Conservation (phyloP, 306 rosid genomes). For the Luffa acutangula region DNA sequence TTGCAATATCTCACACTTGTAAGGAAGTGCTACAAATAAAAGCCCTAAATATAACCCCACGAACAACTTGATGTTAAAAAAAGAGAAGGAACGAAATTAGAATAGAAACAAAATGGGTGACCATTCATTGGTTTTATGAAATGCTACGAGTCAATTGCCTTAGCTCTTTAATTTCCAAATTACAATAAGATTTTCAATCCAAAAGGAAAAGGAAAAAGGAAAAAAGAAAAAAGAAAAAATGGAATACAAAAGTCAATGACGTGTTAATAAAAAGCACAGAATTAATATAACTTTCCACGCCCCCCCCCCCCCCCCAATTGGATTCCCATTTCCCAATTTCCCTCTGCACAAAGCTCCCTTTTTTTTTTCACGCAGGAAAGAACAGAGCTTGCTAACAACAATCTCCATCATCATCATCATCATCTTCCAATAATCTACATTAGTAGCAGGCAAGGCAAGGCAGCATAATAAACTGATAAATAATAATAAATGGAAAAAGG, state of each 20-base stretch:
- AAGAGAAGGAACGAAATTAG: neutral
- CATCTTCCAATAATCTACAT: constrained; percentile 29
- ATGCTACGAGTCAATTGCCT: constrained; percentile 7
- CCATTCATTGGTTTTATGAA: neutral
- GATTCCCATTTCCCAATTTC: constrained; percentile 1
- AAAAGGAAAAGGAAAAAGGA: neutral
- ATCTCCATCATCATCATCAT: neutral
- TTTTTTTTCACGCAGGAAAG: neutral
- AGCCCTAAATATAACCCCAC: neutral
- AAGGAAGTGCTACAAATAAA: too few relatives aligned
- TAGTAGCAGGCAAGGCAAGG: constrained; percentile 15
- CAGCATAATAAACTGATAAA: constrained; percentile 6
- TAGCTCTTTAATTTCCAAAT: neutral
- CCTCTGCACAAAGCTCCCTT: neutral
- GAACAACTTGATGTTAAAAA: neutral
- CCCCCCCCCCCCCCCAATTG: neutral
- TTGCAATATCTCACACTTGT: too few relatives aligned
- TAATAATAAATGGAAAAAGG: constrained; percentile 24
- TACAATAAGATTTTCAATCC: neutral
- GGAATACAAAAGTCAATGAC: constrained; percentile 6
- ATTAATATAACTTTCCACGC: neutral
- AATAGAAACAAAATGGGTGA: neutral
- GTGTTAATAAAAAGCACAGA: constrained; percentile 7
- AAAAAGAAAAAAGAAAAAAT: neutral
- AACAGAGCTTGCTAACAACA: neutral